Percentiles rank a stretch among this genome's conserved stretches.
Evolutionary conservation across 2,329 filamentous ascomycete species (phyloP).

Genomic region (Trichoderma pleuroti): DNA sequence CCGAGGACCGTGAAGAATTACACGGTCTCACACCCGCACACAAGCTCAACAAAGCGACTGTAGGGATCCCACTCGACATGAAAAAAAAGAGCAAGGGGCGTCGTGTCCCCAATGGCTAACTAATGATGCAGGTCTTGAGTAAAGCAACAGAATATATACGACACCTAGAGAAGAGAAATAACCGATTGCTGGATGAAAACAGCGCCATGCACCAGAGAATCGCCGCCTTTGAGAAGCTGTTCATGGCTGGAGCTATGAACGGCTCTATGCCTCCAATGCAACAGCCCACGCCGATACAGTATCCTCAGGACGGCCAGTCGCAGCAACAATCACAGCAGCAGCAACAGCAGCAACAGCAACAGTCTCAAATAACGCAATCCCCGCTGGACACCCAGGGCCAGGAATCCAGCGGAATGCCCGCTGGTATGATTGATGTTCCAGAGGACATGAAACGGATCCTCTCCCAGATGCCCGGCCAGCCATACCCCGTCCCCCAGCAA

Average conservation of each 20-base stretch:
- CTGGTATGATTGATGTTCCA: constrained; percentile 63
- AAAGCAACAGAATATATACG: constrained; percentile 97
- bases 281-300: constrained; percentile 53
- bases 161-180: constrained; percentile 88
- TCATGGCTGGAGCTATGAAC: constrained; percentile 71
- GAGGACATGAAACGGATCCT: constrained; percentile 63
- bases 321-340: constrained; percentile 43
- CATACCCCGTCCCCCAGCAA: constrained; percentile 49
- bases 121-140: constrained; percentile 61
- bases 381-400: constrained; percentile 40
- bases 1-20: constrained; percentile 70
- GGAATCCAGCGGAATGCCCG: constrained; percentile 39
- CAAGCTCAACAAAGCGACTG: constrained; percentile 97
- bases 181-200: constrained; percentile 77
- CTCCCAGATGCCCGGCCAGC: constrained; percentile 54
- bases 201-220: constrained; percentile 72
- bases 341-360: constrained; percentile 19
- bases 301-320: constrained; percentile 41
- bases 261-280: constrained; percentile 54
- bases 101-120: not conserved
- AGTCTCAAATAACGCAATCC: constrained; percentile 37
- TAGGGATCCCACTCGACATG: constrained; percentile 30
- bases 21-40: constrained; percentile 79
- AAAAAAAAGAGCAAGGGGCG: not conserved
- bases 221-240: constrained; percentile 72